These are phyloP conservation scores for Pichia insulana DNA, from an alignment of 805 yeast genomes.

Conservation along the genomic window DNA sequence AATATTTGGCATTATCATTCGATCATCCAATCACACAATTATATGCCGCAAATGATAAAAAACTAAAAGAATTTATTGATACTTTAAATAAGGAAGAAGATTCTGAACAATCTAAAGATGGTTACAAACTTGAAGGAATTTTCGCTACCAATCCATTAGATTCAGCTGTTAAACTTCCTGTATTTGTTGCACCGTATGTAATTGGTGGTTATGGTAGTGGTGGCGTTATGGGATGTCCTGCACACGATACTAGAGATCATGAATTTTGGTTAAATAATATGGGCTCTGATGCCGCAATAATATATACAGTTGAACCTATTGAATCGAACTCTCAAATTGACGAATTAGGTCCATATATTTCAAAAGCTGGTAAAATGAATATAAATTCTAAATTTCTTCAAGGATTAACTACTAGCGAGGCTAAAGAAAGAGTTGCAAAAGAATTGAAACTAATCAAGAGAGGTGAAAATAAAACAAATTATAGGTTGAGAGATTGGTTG, in stretches of 20 bases:
- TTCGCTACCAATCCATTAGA: slow-evolving; percentile 53
- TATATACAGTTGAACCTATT: slow-evolving; percentile 38
- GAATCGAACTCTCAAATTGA: slow-evolving; percentile 3
- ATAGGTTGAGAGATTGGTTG: slow-evolving; percentile 83
- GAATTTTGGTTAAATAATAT: slow-evolving; percentile 68
- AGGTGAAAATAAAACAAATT: slow-evolving; percentile 47
- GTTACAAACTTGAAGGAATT: slow-evolving; percentile 41
- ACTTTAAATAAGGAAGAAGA: slow-evolving; percentile 30
- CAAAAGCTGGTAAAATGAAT: slow-evolving; percentile 40
- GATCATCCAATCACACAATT: slow-evolving; percentile 54
- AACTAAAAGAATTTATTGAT: slow-evolving; percentile 40
- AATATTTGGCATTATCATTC: slow-evolving; percentile 69
- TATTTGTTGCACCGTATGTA: slow-evolving; percentile 88
- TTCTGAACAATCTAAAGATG: slow-evolving; percentile 40
- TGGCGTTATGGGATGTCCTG: slow-evolving; percentile 98
- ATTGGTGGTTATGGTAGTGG: slow-evolving; percentile 78
- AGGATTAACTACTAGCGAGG: slow-evolving; percentile 45
- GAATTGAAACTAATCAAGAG: slow-evolving; percentile 27
- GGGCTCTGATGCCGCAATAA: slow-evolving; percentile 33
- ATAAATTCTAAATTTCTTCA: slow-evolving; percentile 37
- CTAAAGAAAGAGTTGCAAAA: slow-evolving; percentile 37
- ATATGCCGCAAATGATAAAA: slow-evolving; percentile 29
- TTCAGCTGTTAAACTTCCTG: slow-evolving; percentile 44
- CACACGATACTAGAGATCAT: slow-evolving; percentile 78
- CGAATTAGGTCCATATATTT: slow-evolving; percentile 27